These are phyloP conservation scores for Phanerodontia chrysosporium DNA, from an alignment of 768 basidiomycete genomes.

Conservation along the genomic window DNA sequence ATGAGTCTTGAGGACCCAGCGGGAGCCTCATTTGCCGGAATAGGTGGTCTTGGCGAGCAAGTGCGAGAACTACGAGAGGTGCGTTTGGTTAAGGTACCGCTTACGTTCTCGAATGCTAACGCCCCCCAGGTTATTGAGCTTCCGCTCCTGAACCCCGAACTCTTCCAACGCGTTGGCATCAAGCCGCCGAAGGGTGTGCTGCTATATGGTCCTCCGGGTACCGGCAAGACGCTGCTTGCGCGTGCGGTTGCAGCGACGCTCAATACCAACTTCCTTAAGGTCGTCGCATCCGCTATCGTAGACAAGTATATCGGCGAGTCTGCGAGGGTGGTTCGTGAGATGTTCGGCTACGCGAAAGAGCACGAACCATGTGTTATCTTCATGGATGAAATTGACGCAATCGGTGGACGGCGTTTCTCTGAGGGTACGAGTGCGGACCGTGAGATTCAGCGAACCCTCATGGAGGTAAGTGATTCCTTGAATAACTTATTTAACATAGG, in stretches of 20 bases:
- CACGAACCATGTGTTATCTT: slow-evolving; percentile 99
- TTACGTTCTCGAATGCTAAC: background rate
- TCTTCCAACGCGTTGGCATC: slow-evolving; percentile 94
- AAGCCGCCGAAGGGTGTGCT: slow-evolving; percentile 95
- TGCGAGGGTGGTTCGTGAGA: slow-evolving; percentile 92
- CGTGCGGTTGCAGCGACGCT: slow-evolving; percentile 94
- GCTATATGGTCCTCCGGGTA: slow-evolving; percentile 94
- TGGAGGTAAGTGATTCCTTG: slow-evolving; percentile 62
- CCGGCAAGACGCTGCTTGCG: slow-evolving; percentile 93
- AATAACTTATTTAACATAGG: background rate
- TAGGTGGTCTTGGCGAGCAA: slow-evolving; percentile 94
- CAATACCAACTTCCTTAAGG: slow-evolving; percentile 96
- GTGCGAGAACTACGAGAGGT: slow-evolving; percentile 95
- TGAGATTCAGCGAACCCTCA: slow-evolving; percentile 96
- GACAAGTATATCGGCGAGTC: slow-evolving; percentile 99
- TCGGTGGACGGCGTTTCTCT: slow-evolving; percentile 84
- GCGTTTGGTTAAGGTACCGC: slow-evolving; percentile 20
- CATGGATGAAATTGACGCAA: slow-evolving; percentile 98
- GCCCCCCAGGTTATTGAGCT: slow-evolving; percentile 82
- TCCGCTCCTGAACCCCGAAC: slow-evolving; percentile 88
- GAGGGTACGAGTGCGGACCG: slow-evolving; percentile 98
- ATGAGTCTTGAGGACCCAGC: slow-evolving; percentile 99
- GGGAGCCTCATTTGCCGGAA: slow-evolving; percentile 92
- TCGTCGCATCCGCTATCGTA: slow-evolving; percentile 96
- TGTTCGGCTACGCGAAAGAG: slow-evolving; percentile 97